Evolutionary conservation across 805 yeast species (phyloP), one percentile per base, ranked within the genome.

Genomic region (Yamadazyma takamatsuzukensis): DNA sequence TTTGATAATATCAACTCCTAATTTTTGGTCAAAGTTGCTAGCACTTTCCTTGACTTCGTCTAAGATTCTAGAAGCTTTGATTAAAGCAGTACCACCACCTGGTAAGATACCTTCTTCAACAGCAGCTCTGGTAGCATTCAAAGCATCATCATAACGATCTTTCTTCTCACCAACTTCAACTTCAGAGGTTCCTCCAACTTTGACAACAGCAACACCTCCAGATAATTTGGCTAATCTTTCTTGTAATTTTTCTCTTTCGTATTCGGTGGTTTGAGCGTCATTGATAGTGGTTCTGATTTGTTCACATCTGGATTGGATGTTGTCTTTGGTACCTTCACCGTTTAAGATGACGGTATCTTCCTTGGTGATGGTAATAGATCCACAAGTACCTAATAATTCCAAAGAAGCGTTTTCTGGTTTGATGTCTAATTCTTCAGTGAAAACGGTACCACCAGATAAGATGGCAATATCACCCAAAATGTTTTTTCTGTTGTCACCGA

Each of bases 91-190:
- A 69, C 98, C 98, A 63, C 98, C 98, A 71, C 98, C 98, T 57
- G 98, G 98, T 48, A 93, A 76, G 58, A 93, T 88, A 69, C 98
- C 98, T 68, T 87, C 96, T 68, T 90, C 90, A 44, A 93, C 96
- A 46, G 98, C 98, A 41, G 98, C 97, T 68, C 97, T 87, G 33
- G 97, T 93, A 36, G 98, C 97, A 59, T 93, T 90, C 59, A 93
- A 76, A 17, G 98, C 97, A 70, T 93, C 98, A 54, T 93, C 97
- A 57, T 88, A 86, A 69, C 98, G 83, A 64, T 93, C 98, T 74
- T 93, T 93, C 93, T 93, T 93, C 75, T 93, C 98, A 56, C 97
- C 94, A 47, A 93, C 98, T 70, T 93, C 97, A 47, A 93, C 84
- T 70, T 93, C 97, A 15, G 96, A 83, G 28, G 95, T 63, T 49